Percentiles rank a stretch among this genome's conserved stretches.
Conservation (phyloP, 2,329 filamentous ascomycete species). For the Paecilomyces sp. region DNA sequence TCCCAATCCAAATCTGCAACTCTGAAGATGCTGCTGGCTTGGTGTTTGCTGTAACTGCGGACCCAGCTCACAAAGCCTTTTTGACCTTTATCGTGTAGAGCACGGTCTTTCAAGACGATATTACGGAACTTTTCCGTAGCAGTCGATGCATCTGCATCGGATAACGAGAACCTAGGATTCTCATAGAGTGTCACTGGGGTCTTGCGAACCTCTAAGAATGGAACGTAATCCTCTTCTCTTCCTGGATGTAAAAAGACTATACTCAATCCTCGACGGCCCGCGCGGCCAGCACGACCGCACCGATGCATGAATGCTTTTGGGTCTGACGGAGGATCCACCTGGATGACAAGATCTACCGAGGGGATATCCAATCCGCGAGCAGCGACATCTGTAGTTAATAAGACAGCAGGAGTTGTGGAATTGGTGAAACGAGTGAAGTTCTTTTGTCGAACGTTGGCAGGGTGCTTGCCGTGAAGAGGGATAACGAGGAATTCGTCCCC, state of each 20-base stretch:
- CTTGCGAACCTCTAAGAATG: conserved; percentile 78
- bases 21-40: conserved; percentile 85
- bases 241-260: conserved; percentile 81
- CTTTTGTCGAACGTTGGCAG: conserved; percentile 76
- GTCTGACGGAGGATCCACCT: conserved; percentile 78
- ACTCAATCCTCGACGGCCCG: conserved; percentile 67
- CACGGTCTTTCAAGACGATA: conserved; percentile 50
- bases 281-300: conserved; percentile 57
- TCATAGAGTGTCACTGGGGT: conserved; percentile 67
- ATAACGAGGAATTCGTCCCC: conserved; percentile 62
- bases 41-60: conserved; percentile 82
- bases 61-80: conserved; percentile 91
- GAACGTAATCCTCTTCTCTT: conserved; percentile 80
- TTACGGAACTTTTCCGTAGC: conserved; percentile 56
- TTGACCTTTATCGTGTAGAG: conserved; percentile 79
- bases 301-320: conserved; percentile 73
- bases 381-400: conserved; percentile 89
- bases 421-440: conserved; percentile 78
- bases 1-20: conserved; percentile 76
- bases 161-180: conserved; percentile 50
- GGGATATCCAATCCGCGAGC: conserved; percentile 88
- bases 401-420: conserved; percentile 66
- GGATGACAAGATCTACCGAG: conserved; percentile 82
- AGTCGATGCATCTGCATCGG: conserved; percentile 53
- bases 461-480: conserved; percentile 86